These are phyloP conservation scores for Stagonosporopsis cucurbitacearum DNA, from an alignment of 2,329 filamentous ascomycete genomes.

Conservation along the genomic window DNA sequence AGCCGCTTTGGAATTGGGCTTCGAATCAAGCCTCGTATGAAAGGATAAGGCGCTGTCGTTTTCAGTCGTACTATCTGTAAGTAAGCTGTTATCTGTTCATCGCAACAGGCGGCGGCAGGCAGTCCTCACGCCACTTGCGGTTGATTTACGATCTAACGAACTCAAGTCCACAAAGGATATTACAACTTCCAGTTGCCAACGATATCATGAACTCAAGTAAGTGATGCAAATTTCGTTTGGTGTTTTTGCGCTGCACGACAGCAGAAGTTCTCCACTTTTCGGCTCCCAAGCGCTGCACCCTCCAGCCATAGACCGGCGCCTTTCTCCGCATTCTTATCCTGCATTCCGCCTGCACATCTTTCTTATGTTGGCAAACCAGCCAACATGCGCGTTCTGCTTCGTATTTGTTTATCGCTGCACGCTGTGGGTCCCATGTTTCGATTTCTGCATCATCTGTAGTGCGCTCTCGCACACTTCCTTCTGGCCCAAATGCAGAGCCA, in stretches of 20 bases:
- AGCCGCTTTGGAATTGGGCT: slow-evolving; percentile 14
- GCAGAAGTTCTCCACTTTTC: slow-evolving; percentile 34
- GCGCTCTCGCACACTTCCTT: slow-evolving; percentile 41
- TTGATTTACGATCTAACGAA: background rate
- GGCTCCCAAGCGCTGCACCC: slow-evolving; percentile 34
- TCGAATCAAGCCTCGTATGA: slow-evolving; percentile 17
- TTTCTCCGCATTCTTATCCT: slow-evolving; percentile 49
- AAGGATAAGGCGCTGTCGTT: slow-evolving; percentile 27
- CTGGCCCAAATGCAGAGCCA: slow-evolving; percentile 44
- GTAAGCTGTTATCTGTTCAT: slow-evolving; percentile 34
- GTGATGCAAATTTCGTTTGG: slow-evolving; percentile 26
- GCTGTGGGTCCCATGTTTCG: slow-evolving; percentile 35
- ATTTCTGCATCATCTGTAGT: slow-evolving; percentile 42
- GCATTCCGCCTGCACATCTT: slow-evolving; percentile 39
- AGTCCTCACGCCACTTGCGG: background rate
- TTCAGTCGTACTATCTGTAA: slow-evolving; percentile 36
- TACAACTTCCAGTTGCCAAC: slow-evolving; percentile 15
- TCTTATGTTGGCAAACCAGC: slow-evolving; percentile 40
- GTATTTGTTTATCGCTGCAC: slow-evolving; percentile 37
- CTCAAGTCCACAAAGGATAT: background rate
- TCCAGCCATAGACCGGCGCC: slow-evolving; percentile 42
- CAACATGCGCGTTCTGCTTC: slow-evolving; percentile 30
- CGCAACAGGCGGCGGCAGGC: slow-evolving; percentile 21
- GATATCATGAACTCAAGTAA: slow-evolving; percentile 50
- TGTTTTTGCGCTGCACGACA: slow-evolving; percentile 33